A percentile compares a stretch with the other conserved stretches of the same genome.
Conservation (phyloP, 371 early-diverging fungal genomes). For the Actinomortierella ambigua region DNA sequence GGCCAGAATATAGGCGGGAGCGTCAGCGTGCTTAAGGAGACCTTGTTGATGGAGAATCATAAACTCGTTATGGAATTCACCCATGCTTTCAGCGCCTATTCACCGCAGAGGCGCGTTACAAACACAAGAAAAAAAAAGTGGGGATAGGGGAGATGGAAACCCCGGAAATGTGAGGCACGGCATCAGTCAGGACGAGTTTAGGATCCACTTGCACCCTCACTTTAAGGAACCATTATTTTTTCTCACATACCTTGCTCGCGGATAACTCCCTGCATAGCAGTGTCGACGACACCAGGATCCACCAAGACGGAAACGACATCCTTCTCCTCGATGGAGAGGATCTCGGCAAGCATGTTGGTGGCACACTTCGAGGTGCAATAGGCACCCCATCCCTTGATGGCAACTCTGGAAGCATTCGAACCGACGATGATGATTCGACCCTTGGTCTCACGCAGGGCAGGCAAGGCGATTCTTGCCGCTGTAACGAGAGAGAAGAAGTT, state of each 20-base stretch:
- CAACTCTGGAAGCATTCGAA: conserved; percentile 74
- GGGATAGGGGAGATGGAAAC: too few species aligned
- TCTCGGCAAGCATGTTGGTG: conserved; percentile 75
- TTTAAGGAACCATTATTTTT: too few species aligned
- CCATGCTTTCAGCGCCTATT: conserved; percentile 24
- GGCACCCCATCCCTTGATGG: conserved; percentile 79
- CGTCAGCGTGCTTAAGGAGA: conserved; percentile 35
- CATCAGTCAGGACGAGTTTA: too few species aligned
- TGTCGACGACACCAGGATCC: conserved; percentile 90
- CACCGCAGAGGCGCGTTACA: too few species aligned
- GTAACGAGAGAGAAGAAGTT: conserved; percentile 79
- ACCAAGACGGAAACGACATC: conserved; percentile 72
- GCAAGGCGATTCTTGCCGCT: conserved; percentile 68
- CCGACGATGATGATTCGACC: conserved; percentile 71
- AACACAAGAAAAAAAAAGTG: too few species aligned
- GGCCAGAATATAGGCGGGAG: conserved; percentile 47
- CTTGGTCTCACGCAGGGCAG: conserved; percentile 63
- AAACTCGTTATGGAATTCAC: conserved; percentile 30
- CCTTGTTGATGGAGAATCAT: conserved; percentile 20
- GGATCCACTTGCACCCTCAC: too few species aligned
- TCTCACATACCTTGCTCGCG: conserved; percentile 54
- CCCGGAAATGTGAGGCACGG: too few species aligned
- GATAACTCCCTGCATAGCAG: conserved; percentile 83
- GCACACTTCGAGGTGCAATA: conserved; percentile 86
- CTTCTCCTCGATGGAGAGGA: conserved; percentile 76